Percentiles rank a stretch among this genome's conserved stretches.
These are phyloP conservation scores for Nigrograna mackinnonii DNA, from an alignment of 2,329 filamentous ascomycete species.

Conservation along the genomic window DNA sequence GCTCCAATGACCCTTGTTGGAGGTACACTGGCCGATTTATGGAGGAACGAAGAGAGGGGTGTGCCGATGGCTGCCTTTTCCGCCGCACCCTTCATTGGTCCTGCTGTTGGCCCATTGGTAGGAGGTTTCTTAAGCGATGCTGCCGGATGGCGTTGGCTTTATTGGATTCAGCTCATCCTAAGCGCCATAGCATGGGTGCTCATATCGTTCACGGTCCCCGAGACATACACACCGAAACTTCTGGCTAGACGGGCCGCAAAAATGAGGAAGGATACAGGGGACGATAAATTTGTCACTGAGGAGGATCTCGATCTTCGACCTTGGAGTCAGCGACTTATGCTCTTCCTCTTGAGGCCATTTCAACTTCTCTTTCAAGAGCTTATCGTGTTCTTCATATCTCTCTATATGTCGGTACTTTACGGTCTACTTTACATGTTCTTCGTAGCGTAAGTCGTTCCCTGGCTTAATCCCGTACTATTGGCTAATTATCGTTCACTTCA, in stretches of 20 bases:
- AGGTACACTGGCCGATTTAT: constrained; percentile 82
- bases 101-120: constrained; percentile 66
- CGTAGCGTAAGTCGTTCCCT: constrained; percentile 50
- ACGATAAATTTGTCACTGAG: constrained; percentile 73
- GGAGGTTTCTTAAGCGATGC: constrained; percentile 74
- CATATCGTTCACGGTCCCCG: constrained; percentile 86
- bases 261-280: constrained; percentile 69
- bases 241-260: constrained; percentile 72
- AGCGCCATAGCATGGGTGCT: constrained; percentile 70
- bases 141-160: constrained; percentile 79
- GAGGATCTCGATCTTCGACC: constrained; percentile 76
- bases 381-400: constrained; percentile 80
- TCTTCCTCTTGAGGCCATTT: constrained; percentile 82
- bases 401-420: constrained; percentile 86
- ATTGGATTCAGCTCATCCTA: constrained; percentile 84
- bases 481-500: constrained; percentile 44
- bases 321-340: constrained; percentile 66
- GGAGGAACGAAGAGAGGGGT: constrained; percentile 80
- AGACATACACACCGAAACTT: constrained; percentile 84
- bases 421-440: constrained; percentile 78
- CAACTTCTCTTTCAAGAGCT: constrained; percentile 83
- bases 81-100: constrained; percentile 81
- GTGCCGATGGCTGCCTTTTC: constrained; percentile 87
- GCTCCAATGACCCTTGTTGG: constrained; percentile 87
- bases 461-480: background rate